Evolutionary conservation across 1,139 yeast genomes (phyloP).

Genomic region (Diutina ranongensis): DNA sequence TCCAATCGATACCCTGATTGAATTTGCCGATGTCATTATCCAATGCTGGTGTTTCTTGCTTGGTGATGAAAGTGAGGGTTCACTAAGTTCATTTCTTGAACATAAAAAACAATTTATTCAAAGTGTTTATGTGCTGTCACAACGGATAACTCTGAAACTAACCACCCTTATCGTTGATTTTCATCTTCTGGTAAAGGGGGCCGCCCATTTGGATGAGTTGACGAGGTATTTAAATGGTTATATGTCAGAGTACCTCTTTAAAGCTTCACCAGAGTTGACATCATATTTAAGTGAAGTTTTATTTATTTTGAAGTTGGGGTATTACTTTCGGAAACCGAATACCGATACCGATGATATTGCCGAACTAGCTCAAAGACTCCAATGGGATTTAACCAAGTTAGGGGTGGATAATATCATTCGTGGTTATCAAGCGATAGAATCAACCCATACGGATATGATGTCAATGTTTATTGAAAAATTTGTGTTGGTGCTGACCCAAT

Average conservation of each 20-base stretch:
- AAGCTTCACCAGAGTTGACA: conserved; percentile 8
- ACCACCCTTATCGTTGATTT: conserved; percentile 33
- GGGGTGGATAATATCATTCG: background rate
- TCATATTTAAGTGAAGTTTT: conserved; percentile 13
- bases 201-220: conserved; percentile 17
- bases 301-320: conserved; percentile 7
- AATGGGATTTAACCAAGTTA: conserved; percentile 13
- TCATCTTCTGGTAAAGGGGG: conserved; percentile 29
- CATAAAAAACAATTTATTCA: conserved; percentile 17
- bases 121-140: conserved; percentile 26
- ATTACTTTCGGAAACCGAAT: conserved; percentile 7
- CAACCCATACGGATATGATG: background rate
- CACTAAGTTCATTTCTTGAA: conserved; percentile 26
- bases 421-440: background rate
- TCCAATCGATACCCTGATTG: background rate
- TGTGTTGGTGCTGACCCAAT: background rate
- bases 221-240: conserved; percentile 18
- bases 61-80: conserved; percentile 47
- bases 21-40: conserved; percentile 5
- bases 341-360: conserved; percentile 28
- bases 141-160: conserved; percentile 22
- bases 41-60: conserved; percentile 22
- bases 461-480: no score
- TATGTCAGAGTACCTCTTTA: conserved; percentile 13
- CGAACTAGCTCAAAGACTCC: conserved; percentile 31